Evolutionary conservation across 768 basidiomycete species (phyloP), one percentile per base, ranked within the genome.

Genomic region (Lyophyllum shimeji): DNA sequence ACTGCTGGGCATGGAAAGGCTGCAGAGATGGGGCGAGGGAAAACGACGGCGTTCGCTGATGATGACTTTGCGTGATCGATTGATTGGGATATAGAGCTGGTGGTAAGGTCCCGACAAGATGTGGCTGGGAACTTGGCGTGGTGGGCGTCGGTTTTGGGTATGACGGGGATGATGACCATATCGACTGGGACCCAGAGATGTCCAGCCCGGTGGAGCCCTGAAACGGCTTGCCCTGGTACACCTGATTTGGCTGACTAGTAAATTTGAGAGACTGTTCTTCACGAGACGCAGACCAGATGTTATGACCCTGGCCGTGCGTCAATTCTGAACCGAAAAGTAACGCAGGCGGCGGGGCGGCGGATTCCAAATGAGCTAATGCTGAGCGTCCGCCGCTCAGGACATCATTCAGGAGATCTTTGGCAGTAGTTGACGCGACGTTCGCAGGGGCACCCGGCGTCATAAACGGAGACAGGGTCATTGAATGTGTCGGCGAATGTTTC

Each of bases 261-360:
- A 74, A 74, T 45, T 67, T 72, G 40, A 76, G 63, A 23, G 72
- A 63, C 49, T 74, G 71, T 52, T 82, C 81, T 56, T 84, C 85
- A 2, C 73, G 70, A 1, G 80, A 75, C 13, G 84, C 77, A 3
- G 87, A 83, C 88, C 89, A 89, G 39, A 89, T 90, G 1, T 83
- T 88, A 47, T 79, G 74, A 29, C 70, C 69, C 7, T 76, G 73
- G n/a, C 70, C 70, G 60, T 74, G 75, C 2, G 74, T 62, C 7
- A 72, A 68, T 4, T 80, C 81, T 7, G 80, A 76, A 20, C 83
- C 79, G 60, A 88, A 85, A 24, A 84, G 71, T 20, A 81, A 74
- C 45, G 74, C 73, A 0, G 82, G 70, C 46, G 75, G 74, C 0
- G 74, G 71, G 2, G 76, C 69, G 7, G 71, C 66, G 15, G 69